phyloP scores from a whole-genome alignment of 208 protist species.

The Plasmodiophora brassicae region DNA sequence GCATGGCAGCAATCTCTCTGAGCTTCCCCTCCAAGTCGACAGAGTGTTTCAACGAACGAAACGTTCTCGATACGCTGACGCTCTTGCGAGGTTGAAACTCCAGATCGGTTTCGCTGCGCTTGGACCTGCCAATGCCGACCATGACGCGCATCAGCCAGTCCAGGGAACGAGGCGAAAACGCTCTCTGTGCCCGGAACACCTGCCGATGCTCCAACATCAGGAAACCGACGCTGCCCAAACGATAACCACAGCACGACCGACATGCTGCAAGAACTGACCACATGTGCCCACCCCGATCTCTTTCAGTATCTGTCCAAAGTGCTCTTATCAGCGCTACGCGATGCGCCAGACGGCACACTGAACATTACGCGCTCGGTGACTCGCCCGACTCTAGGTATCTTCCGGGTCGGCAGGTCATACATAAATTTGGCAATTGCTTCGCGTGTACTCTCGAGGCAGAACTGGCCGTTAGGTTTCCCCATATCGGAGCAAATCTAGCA shows the following conservation, averaged over 20 bases:
- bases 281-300: not conserved
- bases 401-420: not conserved
- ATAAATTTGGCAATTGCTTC: not conserved
- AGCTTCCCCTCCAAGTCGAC: not conserved
- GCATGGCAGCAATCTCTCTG: not conserved
- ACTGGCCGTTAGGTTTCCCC: not conserved
- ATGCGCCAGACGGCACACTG: not conserved
- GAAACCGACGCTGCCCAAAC: not conserved
- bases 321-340: too few species aligned
- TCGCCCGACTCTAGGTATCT: not conserved
- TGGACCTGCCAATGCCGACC: not conserved
- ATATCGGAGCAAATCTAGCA: not conserved
- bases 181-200: not conserved
- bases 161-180: not conserved
- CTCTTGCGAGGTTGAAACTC: not conserved
- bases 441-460: not conserved
- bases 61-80: not conserved
- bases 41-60: not conserved
- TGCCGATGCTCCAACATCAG: not conserved
- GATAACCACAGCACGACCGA: not conserved
- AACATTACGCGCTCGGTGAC: not conserved
- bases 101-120: not conserved
- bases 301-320: not conserved
- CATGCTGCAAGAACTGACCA: not conserved
- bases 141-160: not conserved